Base-by-base conservation (phyloP, 2,329 filamentous ascomycete species). In the Xylariaceae sp. region DNA sequence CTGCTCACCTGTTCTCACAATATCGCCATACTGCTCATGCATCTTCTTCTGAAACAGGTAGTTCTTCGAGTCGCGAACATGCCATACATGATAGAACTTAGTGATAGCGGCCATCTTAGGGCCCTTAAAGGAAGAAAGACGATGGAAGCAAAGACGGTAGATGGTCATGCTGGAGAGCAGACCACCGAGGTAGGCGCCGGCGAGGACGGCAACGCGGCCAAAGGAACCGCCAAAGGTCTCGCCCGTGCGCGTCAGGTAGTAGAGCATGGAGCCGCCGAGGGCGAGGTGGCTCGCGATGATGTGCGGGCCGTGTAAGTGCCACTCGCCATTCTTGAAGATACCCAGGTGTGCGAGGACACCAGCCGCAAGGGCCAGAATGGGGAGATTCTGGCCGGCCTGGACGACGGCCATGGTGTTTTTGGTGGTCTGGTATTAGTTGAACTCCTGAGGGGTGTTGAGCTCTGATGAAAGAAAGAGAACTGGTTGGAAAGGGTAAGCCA, bases 101-200 rank as follows among this genome's bases (percentile, higher is more conserved):
- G 66, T 70, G 30, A 71, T 62, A 2, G 71, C 72, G 11, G 72
- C 72, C 1, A 70, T 56, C 17, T 62, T 71, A 4, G 72, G 72
- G 5, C 73, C 73, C 1, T 67, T 71, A 48, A 74, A 72, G 2
- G 63, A 53, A 5, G 67, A 64, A 34, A 74, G 58, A 13, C 72
- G 72, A 54, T 71, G 70, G 10, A 74, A 66, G 57, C 67, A 73
- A 9, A 75, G 66, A 23, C 72, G 68, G 52, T 73, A 73, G 52
- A 72, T 51, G 15, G 64, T 64, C 45, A 70, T 66, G 58, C 65
- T 67, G 6, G 57, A 49, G 50, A 66, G 65, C 18, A 67, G 39
- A 2, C 62, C 59, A 5, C n/a, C 47, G 9, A 66, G 35, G 55
- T 66, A 66, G 9, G 59, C 57, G 44, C 34, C 45, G 15, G 53